Percentiles rank a stretch among this genome's conserved stretches.
These are phyloP conservation scores for Avena atlantica DNA, from an alignment of 176 grass and related monocot genomes.

Conservation along the genomic window DNA sequence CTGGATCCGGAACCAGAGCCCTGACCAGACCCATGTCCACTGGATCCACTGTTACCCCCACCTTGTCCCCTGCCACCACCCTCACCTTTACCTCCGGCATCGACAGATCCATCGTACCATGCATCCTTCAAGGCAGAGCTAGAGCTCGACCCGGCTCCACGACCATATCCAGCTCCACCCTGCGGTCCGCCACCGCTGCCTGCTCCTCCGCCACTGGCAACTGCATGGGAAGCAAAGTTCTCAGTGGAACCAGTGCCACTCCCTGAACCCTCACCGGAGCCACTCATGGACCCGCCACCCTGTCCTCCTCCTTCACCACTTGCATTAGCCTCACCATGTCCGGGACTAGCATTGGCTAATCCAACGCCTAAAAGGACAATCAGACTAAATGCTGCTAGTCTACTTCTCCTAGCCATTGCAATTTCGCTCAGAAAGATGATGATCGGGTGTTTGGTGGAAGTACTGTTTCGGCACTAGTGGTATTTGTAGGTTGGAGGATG, in stretches of 20 bases:
- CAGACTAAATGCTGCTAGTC: not conserved
- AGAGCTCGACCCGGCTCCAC: not conserved
- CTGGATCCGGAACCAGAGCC: not conserved
- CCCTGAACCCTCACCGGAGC: not conserved
- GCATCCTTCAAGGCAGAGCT: not conserved
- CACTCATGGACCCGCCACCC: not conserved
- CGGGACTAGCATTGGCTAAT: not conserved
- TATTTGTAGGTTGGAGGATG: not conserved
- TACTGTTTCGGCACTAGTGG: not conserved
- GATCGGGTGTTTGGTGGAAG: not conserved
- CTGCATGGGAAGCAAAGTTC: not conserved
- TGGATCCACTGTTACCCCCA: not conserved
- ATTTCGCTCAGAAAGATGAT: not conserved
- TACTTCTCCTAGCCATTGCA: not conserved
- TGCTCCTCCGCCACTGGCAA: not conserved
- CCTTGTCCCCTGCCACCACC: not conserved
- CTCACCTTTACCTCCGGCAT: not conserved
- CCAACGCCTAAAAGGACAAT: not conserved
- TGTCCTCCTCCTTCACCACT: conserved; percentile 7
- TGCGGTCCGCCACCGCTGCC: not conserved
- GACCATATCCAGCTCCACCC: not conserved
- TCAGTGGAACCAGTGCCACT: not conserved
- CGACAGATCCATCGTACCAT: not conserved
- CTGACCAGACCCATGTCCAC: not conserved
- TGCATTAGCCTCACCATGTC: too few species aligned